Evolutionary conservation across 2,329 filamentous ascomycete species (phyloP).

Genomic region (Lachnellula willkommii): DNA sequence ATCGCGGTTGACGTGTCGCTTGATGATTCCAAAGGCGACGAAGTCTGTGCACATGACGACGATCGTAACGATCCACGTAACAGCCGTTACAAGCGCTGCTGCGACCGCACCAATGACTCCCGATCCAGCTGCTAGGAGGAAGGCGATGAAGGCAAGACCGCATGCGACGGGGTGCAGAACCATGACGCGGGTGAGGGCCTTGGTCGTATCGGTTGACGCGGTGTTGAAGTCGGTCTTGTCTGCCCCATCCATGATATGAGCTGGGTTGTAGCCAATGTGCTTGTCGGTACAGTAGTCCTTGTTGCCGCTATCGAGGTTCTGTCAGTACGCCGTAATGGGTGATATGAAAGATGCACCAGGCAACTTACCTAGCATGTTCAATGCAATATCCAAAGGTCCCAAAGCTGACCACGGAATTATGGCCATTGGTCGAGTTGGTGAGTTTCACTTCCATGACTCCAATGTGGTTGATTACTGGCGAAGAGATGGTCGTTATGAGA

Average conservation of each 20-base stretch:
- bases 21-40: constrained; percentile 50
- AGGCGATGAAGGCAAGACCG: constrained; percentile 53
- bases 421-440: constrained; percentile 31
- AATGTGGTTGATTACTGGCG: constrained; percentile 53
- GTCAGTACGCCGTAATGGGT: neutral
- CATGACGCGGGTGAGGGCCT: constrained; percentile 52
- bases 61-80: constrained; percentile 45
- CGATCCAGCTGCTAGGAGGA: constrained; percentile 48
- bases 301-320: constrained; percentile 13
- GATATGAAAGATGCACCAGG: neutral
- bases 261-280: constrained; percentile 52
- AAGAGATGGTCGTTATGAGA: constrained; percentile 52
- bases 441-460: constrained; percentile 48
- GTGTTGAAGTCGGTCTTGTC: constrained; percentile 38
- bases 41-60: constrained; percentile 52
- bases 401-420: constrained; percentile 42
- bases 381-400: constrained; percentile 58
- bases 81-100: constrained; percentile 43
- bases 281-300: constrained; percentile 45
- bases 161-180: constrained; percentile 57
- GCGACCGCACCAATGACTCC: constrained; percentile 48
- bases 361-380: constrained; percentile 7
- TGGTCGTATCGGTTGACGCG: constrained; percentile 40
- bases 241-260: constrained; percentile 36
- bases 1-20: constrained; percentile 46